Conservation (phyloP, 192 early-diverging fungal species). For the Cladochytrium replicatum region DNA sequence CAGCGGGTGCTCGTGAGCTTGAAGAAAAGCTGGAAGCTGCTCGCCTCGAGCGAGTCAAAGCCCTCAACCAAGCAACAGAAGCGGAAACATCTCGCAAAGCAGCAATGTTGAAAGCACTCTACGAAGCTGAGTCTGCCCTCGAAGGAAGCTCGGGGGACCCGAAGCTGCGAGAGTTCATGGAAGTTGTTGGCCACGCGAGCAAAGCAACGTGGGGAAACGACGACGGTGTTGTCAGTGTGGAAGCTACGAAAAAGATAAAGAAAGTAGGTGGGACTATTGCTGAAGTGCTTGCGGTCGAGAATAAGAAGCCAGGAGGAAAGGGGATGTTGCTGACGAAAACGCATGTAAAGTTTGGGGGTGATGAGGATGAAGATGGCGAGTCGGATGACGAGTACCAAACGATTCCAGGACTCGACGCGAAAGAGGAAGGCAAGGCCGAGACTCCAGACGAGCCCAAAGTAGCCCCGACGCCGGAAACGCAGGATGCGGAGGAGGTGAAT, state of each 20-base stretch:
- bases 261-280: constrained; percentile 19
- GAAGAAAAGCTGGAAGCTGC: constrained; percentile 19
- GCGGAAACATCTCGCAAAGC: too few relatives aligned
- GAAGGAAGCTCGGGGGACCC: constrained; percentile 58
- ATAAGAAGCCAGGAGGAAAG: constrained; percentile 51
- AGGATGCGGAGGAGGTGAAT: background rate
- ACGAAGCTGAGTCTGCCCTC: constrained; percentile 31
- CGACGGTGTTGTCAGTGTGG: constrained; percentile 39
- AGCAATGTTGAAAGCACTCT: too few relatives aligned
- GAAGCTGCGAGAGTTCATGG: constrained; percentile 74
- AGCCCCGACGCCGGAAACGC: constrained; percentile 17
- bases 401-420: constrained; percentile 2
- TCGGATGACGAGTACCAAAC: constrained; percentile 29
- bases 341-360: constrained; percentile 42
- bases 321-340: constrained; percentile 49
- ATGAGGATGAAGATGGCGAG: constrained; percentile 60
- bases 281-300: constrained; percentile 35
- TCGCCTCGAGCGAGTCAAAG: constrained; percentile 11
- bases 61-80: constrained; percentile 26
- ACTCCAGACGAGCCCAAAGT: constrained; percentile 1
- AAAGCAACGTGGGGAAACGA: constrained; percentile 89
- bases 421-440: constrained; percentile 17
- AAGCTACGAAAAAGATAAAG: constrained; percentile 10
- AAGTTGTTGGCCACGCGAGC: constrained; percentile 65
- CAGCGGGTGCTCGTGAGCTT: constrained; percentile 19